phyloP scores from a whole-genome alignment of 768 basidiomycete genomes.

The Boletus sensibilis region DNA sequence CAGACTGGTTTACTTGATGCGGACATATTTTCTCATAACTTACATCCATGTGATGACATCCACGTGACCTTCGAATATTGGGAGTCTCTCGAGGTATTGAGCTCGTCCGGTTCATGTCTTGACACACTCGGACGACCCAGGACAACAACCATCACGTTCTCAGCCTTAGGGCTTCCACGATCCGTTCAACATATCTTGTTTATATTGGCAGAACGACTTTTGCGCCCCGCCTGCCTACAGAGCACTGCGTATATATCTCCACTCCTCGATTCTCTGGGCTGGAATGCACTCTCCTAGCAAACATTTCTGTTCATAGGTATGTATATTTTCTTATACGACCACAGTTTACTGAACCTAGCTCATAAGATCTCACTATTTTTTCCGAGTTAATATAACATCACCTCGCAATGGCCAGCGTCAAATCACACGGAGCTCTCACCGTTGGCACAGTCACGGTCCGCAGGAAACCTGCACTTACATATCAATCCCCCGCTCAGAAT shows the following conservation, averaged over 20 bases:
- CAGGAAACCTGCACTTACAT: conserved; percentile 57
- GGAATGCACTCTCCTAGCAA: conserved; percentile 23
- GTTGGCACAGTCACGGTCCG: conserved; percentile 35
- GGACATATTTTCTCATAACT: conserved; percentile 14
- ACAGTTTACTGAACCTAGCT: background rate
- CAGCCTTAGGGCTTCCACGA: conserved; percentile 9
- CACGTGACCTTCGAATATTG: conserved; percentile 26
- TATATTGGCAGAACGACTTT: conserved; percentile 19
- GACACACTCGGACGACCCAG: conserved; percentile 13
- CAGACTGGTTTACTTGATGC: background rate
- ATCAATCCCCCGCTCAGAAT: conserved; percentile 52
- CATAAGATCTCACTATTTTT: conserved; percentile 13
- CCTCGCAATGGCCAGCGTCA: conserved; percentile 25
- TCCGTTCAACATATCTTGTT: conserved; percentile 21
- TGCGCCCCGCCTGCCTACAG: conserved; percentile 3
- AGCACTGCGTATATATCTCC: conserved; percentile 17
- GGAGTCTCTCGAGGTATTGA: conserved; percentile 13
- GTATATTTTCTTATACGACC: background rate
- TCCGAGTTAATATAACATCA: conserved; percentile 7
- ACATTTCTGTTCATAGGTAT: conserved; percentile 23
- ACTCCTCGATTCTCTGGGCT: conserved; percentile 9
- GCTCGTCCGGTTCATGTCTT: conserved; percentile 23
- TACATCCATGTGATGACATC: conserved; percentile 4
- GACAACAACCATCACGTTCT: conserved; percentile 10
- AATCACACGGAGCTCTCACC: conserved; percentile 12